Evolutionary conservation across 2,329 filamentous ascomycete species (phyloP).

Genomic region (Ophiobolus disseminans): DNA sequence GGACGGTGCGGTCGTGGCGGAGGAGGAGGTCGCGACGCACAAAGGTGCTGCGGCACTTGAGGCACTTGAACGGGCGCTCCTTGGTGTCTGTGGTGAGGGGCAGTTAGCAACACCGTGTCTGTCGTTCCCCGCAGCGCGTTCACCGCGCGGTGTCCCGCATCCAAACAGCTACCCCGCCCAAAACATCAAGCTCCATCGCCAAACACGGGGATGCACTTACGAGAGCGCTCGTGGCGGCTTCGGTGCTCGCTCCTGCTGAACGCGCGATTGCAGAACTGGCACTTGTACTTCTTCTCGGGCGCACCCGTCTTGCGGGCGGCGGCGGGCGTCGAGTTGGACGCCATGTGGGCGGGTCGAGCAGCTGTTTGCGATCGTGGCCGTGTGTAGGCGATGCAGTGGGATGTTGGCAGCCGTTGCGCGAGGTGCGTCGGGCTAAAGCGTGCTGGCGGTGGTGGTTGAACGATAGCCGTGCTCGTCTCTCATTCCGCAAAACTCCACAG

Average conservation of each 20-base stretch:
- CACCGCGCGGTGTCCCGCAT: conserved; percentile 42
- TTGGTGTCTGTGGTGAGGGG: conserved; percentile 79
- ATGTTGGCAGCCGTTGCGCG: conserved; percentile 41
- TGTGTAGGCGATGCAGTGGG: conserved; percentile 21
- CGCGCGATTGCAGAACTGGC: conserved; percentile 96
- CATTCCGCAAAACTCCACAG: background rate
- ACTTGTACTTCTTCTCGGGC: conserved; percentile 99
- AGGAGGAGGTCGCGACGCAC: conserved; percentile 95
- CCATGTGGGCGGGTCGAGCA: conserved; percentile 66
- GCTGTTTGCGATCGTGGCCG: conserved; percentile 8
- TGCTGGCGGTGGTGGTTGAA: conserved; percentile 7
- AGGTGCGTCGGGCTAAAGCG: conserved; percentile 49
- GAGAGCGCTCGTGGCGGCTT: conserved; percentile 94
- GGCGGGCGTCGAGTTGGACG: conserved; percentile 70
- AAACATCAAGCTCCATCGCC: conserved; percentile 34
- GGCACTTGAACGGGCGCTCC: conserved; percentile 97
- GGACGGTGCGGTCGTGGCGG: conserved; percentile 96
- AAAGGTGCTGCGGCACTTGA: conserved; percentile 98
- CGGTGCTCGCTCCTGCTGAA: conserved; percentile 98
- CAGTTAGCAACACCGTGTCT: conserved; percentile 41
- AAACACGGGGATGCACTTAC: conserved; percentile 68
- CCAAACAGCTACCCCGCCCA: conserved; percentile 40
- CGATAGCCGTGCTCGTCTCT: background rate
- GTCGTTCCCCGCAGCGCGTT: conserved; percentile 46
- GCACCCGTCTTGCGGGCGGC: conserved; percentile 75